Percentiles rank a stretch among this genome's conserved stretches.
phyloP scores from a whole-genome alignment of 2,329 filamentous ascomycete species.

The Plenodomus biglobosus region DNA sequence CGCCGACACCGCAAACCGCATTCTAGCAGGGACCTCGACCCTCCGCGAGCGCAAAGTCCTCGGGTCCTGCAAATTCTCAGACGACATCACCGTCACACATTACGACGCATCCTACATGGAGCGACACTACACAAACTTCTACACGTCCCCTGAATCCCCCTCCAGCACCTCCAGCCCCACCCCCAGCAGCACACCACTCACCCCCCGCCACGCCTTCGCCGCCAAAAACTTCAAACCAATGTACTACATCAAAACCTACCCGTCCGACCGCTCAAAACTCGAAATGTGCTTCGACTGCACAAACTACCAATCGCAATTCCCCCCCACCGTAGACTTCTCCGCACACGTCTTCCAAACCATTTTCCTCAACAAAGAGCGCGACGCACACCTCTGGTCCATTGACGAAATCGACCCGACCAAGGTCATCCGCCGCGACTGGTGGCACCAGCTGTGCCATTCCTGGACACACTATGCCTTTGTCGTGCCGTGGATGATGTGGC shows the following conservation, averaged over 20 bases:
- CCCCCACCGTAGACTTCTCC: conserved; percentile 56
- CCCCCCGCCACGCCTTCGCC: conserved; percentile 48
- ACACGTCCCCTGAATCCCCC: conserved; percentile 53
- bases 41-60: conserved; percentile 68
- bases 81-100: conserved; percentile 73
- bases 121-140: conserved; percentile 67
- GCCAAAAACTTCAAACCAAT: conserved; percentile 61
- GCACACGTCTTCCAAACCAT: conserved; percentile 72
- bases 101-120: conserved; percentile 66
- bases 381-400: conserved; percentile 60
- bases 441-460: conserved; percentile 66
- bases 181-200: conserved; percentile 48
- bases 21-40: conserved; percentile 60
- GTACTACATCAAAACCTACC: conserved; percentile 66
- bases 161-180: conserved; percentile 43
- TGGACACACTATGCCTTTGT: conserved; percentile 66
- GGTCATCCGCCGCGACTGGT: conserved; percentile 66
- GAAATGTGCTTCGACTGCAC: conserved; percentile 72
- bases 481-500: conserved; percentile 71
- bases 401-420: conserved; percentile 61
- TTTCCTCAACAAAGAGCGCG: conserved; percentile 61
- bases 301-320: conserved; percentile 73
- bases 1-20: conserved; percentile 59
- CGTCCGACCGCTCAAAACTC: conserved; percentile 56
- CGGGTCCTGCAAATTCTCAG: conserved; percentile 68